Percentiles rank a stretch among this genome's conserved stretches.
Evolutionary conservation across 1,139 yeast species (phyloP).

Genomic region (Geotrichum carabidarum): DNA sequence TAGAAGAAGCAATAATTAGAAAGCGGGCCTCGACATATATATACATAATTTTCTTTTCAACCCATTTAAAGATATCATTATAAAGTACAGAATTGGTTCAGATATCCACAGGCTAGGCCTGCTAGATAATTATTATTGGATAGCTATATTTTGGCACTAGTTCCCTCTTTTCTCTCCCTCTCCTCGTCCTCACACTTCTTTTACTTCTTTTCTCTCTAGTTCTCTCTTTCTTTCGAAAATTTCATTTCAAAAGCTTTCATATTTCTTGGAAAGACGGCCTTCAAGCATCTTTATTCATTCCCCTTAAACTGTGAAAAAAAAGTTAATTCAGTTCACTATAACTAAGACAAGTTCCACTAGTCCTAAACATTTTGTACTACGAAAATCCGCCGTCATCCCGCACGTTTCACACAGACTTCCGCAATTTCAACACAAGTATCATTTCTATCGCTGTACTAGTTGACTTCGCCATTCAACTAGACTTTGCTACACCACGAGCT

Average conservation of each 20-base stretch:
- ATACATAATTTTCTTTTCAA: no score
- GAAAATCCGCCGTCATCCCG: slow-evolving; percentile 1
- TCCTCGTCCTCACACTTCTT: background rate
- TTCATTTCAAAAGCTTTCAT: background rate
- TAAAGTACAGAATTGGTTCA: no score
- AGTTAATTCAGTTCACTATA: background rate
- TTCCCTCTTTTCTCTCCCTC: background rate
- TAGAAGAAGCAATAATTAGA: no score
- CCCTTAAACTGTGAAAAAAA: background rate
- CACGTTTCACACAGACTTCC: background rate
- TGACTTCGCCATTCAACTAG: background rate
- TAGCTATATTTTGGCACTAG: no score
- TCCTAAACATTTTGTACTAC: background rate
- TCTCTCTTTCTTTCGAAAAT: background rate
- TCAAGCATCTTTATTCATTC: background rate
- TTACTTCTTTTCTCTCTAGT: background rate
- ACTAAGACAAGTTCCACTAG: background rate
- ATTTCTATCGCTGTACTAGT: background rate
- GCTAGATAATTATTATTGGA: no score
- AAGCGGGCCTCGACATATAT: no score
- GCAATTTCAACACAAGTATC: slow-evolving; percentile 4
- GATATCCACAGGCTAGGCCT: no score
- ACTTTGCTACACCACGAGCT: background rate
- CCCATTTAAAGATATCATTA: no score
- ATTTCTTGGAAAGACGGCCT: background rate